Evolutionary conservation across 2,329 filamentous ascomycete species (phyloP).

Genomic region (Calonectria multiphialidica): DNA sequence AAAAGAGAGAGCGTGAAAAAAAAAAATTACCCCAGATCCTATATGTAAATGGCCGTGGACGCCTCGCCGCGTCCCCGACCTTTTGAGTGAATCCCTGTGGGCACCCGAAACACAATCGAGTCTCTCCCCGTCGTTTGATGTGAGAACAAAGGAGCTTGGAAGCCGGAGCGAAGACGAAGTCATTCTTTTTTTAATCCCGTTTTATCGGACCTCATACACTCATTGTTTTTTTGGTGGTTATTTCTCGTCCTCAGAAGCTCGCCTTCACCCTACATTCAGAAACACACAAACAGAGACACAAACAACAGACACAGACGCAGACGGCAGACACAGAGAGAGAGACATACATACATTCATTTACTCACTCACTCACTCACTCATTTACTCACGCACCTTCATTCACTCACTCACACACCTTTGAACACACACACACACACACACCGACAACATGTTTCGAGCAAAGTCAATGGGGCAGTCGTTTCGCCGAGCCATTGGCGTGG

Average conservation of each 20-base stretch:
- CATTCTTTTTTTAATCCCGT: background rate
- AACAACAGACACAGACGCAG: too few relatives aligned
- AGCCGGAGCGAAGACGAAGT: background rate
- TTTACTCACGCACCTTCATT: background rate
- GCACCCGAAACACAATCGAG: background rate
- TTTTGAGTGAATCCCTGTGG: background rate
- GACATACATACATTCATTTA: background rate
- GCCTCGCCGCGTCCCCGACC: background rate
- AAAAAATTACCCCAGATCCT: background rate
- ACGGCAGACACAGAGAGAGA: too few relatives aligned
- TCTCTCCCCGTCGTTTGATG: background rate
- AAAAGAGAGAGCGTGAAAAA: background rate
- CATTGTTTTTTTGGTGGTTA: background rate
- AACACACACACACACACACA: background rate
- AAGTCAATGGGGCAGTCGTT: slow-evolving; percentile 14
- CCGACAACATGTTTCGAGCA: background rate
- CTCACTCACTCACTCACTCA: background rate
- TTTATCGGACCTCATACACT: background rate
- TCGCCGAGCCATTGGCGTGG: slow-evolving; percentile 21
- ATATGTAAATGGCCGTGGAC: background rate
- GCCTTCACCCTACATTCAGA: too few relatives aligned
- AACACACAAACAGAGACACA: background rate
- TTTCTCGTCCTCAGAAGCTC: background rate
- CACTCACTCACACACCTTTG: background rate
- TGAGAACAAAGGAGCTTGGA: background rate